Base-by-base conservation (phyloP, 2,329 filamentous ascomycete species). In the Spiromastix sp. region DNA sequence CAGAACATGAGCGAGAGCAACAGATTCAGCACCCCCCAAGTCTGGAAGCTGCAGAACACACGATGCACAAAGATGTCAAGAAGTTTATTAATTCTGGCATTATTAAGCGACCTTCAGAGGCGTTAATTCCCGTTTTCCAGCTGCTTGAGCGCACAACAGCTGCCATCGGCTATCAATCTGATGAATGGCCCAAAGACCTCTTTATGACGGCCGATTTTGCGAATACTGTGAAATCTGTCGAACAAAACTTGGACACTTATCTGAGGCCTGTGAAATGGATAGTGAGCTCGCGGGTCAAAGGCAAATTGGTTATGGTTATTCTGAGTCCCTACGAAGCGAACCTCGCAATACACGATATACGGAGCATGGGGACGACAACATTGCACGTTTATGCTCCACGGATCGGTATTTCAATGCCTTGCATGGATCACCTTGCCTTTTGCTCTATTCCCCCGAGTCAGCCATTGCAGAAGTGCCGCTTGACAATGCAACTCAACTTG, bases 251-350 rank as follows among this genome's bases (percentile, higher is more conserved):
- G 0, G 71, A 78, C 40, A 44, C 50, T 0, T 79, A 63, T 41
- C 59, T 71, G 25, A 55, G 72, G 0, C 60, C 67, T 0, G 70
- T 74, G 0, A 66, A 74, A 10, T 78, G 70, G 68, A 40, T 77
- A 4, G 40, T 72, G 3, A 64, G 58, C 12, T 48, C 36, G 7
- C 39, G 22, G 5, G 7, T 10, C 9, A 24, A 8, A 1, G 26
- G 21, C 13, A 8, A 1, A n/a, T 17, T 13, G 12, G 37, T 41
- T 11, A 43, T 72, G 4, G 42, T 79, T 0, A 50, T 81, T 21
- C 58, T 80, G 46, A 79, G 73, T 41, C 71, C 72, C 0, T 70
- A 52, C 20, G 79, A 83, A 44, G 77, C 71, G 0, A 61, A 81
- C 2, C 12, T 54, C 2, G 51, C 81, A 0, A 41, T 73, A 0